Evolutionary conservation across 805 yeast genomes (phyloP).

Genomic region (Candida vaughaniae): DNA sequence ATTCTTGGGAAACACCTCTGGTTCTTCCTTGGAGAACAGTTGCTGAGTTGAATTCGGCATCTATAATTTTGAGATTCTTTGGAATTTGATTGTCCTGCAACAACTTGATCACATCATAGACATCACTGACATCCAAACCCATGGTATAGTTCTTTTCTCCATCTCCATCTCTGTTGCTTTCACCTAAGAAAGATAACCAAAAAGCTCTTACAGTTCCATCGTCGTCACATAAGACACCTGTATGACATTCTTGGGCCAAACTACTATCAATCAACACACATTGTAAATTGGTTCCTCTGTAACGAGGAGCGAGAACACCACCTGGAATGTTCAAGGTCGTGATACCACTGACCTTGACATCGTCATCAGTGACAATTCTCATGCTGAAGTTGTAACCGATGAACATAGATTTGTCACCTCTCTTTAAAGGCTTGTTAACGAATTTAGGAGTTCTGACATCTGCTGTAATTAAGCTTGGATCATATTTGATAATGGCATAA

Average conservation of each 20-base stretch:
- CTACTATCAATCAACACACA: slow-evolving; percentile 73
- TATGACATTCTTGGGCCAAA: slow-evolving; percentile 67
- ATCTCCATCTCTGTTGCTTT: slow-evolving; percentile 49
- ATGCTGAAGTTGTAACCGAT: slow-evolving; percentile 75
- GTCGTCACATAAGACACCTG: slow-evolving; percentile 75
- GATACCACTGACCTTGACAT: slow-evolving; percentile 74
- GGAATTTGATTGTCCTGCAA: slow-evolving; percentile 55
- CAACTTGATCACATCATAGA: slow-evolving; percentile 53
- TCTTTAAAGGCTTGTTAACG: slow-evolving; percentile 52
- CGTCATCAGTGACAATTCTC: slow-evolving; percentile 63
- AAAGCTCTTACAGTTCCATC: slow-evolving; percentile 81
- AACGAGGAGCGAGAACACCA: slow-evolving; percentile 68
- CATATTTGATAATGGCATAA: slow-evolving; percentile 80
- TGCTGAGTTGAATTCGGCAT: slow-evolving; percentile 72
- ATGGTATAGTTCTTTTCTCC: slow-evolving; percentile 65
- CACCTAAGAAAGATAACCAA: slow-evolving; percentile 85
- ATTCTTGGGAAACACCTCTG: slow-evolving; percentile 82
- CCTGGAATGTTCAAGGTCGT: slow-evolving; percentile 73
- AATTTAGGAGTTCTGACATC: slow-evolving; percentile 69
- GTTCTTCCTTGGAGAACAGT: slow-evolving; percentile 75
- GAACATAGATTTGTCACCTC: slow-evolving; percentile 77
- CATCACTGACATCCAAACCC: slow-evolving; percentile 75
- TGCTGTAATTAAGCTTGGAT: slow-evolving; percentile 70
- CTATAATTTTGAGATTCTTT: slow-evolving; percentile 58
- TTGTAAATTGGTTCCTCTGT: slow-evolving; percentile 82